phyloP scores from a whole-genome alignment of 1,139 yeast species.

The Saccharomyces hybrid region DNA sequence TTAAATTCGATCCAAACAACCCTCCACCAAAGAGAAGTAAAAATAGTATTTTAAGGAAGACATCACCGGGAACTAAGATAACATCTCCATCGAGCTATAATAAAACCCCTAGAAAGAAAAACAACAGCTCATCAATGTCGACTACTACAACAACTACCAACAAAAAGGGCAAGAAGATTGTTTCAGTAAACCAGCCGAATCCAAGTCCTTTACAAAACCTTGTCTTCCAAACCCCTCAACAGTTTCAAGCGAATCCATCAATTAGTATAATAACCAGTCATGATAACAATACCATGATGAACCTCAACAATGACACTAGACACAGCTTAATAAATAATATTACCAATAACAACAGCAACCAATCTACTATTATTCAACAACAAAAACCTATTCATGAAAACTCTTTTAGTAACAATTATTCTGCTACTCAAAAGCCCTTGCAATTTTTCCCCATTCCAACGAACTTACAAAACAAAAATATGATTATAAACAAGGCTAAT shows the following conservation, averaged over 20 bases:
- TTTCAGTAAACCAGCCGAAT: conserved; percentile 17
- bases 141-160: conserved; percentile 21
- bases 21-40: conserved; percentile 45
- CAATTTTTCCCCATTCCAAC: conserved; percentile 30
- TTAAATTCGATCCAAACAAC: conserved; percentile 42
- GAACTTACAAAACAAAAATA: conserved; percentile 13
- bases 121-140: conserved; percentile 6
- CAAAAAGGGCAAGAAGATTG: conserved; percentile 9
- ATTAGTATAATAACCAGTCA: conserved; percentile 5
- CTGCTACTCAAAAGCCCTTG: conserved; percentile 30
- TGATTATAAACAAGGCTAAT: neutral
- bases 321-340: conserved; percentile 7
- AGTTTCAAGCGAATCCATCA: conserved; percentile 9
- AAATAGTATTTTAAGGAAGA: conserved; percentile 27
- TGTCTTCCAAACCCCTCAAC: conserved; percentile 29
- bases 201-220: conserved; percentile 30
- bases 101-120: conserved; percentile 31
- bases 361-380: neutral
- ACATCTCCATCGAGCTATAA: conserved; percentile 29
- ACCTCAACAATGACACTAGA: conserved; percentile 6
- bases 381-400: conserved; percentile 14
- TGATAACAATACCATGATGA: conserved; percentile 8
- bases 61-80: conserved; percentile 28
- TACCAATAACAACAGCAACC: neutral
- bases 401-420: conserved; percentile 14